Percentiles rank a stretch among this genome's conserved stretches.
These are phyloP conservation scores for Calvatia gigantea DNA, from an alignment of 768 basidiomycete genomes.

Conservation along the genomic window DNA sequence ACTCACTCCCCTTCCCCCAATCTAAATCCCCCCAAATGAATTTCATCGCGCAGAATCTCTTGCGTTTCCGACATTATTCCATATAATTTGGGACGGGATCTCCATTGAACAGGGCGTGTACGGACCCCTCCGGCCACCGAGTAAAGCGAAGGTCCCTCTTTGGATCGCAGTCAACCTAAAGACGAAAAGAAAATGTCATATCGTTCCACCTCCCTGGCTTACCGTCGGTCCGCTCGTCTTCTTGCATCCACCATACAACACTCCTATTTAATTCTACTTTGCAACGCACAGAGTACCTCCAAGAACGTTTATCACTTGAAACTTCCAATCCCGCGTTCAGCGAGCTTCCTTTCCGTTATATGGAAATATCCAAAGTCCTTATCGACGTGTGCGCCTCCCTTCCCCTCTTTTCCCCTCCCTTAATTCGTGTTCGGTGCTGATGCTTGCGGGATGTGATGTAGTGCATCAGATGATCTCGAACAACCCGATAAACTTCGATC, in stretches of 20 bases:
- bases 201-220: conserved; percentile 89
- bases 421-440: background rate
- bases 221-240: conserved; percentile 59
- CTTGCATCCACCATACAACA: background rate
- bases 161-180: conserved; percentile 97
- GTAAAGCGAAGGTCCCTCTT: conserved; percentile 80
- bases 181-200: conserved; percentile 90
- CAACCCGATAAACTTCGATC: conserved; percentile 81
- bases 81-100: background rate
- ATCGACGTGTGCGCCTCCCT: conserved; percentile 75
- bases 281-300: conserved; percentile 68
- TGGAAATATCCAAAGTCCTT: conserved; percentile 87
- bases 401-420: background rate
- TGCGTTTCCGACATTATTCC: background rate
- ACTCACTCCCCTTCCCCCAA: conserved; percentile 11
- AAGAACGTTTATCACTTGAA: conserved; percentile 71
- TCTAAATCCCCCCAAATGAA: conserved; percentile 19
- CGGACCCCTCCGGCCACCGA: conserved; percentile 88
- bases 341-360: conserved; percentile 79
- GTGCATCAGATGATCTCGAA: conserved; percentile 87
- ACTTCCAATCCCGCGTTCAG: conserved; percentile 73
- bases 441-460: conserved; percentile 24
- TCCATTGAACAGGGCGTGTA: conserved; percentile 66
- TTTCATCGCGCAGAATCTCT: background rate
- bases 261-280: background rate